Evolutionary conservation across 495 filamentous ascomycete genomes (phyloP), one percentile per base, ranked within the genome.

Genomic region (Annulohypoxylon nitens): DNA sequence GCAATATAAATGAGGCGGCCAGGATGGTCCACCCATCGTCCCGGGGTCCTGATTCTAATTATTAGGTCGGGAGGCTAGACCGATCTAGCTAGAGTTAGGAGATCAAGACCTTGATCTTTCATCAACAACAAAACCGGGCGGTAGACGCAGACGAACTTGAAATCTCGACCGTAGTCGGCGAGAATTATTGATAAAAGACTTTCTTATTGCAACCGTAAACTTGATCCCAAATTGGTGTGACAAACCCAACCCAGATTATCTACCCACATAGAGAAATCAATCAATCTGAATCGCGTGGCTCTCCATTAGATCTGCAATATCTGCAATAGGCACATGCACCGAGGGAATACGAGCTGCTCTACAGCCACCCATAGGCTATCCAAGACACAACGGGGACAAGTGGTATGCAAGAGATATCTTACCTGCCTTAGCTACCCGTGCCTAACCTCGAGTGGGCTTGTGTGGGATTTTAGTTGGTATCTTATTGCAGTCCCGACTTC

Each of bases 231-330:
- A 41, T 11, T 63, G 45, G 58, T 73, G 58, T 20, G 41, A 67
- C 45, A 14, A 55, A n/a, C 34, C 50, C 25, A 33, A 57, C 58
- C 11, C 34, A 58, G 43, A 66, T 65, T 39, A 33, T 61, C 26
- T 64, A 50, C 34, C 66, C 61, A 39, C 55, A 50, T 53, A 45
- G 51, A 58, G 45, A 20, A 63, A 41, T 70, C 67, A 70, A 74
- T 74, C 71, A 74, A 74, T 75, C 51, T 65, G 50, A 70, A 61
- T 75, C 72, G 72, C 67, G 67, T 75, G 67, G 67, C 63, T 70
- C 58, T 75, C 33, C n/a, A 60, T 16, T 30, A 54, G 64, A 48
- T 34, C 64, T 67, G 55, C 55, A 67, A 55, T 41, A 30, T 18
- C 45, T 34, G 20, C 20, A 30, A 39, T 26, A 51, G 41, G 57